Percentiles rank a stretch among this genome's conserved stretches.
phyloP scores from a whole-genome alignment of 2,329 filamentous ascomycete species.

The Fusarium falciforme region DNA sequence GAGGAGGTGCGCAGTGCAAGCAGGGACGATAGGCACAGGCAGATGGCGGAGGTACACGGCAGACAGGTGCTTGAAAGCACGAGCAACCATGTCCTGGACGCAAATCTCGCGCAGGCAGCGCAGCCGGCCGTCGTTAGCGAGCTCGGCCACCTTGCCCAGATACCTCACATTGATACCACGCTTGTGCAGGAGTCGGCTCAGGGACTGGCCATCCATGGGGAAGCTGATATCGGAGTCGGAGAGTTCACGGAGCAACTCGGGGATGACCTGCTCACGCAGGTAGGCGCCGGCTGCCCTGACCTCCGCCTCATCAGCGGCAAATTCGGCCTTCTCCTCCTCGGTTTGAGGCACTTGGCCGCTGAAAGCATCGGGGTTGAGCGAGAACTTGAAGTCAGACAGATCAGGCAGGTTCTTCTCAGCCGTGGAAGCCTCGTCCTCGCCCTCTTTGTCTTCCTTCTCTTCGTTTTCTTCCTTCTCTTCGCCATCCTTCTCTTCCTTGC shows the following conservation, averaged over 20 bases:
- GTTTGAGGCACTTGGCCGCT: constrained; percentile 92
- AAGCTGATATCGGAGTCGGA: constrained; percentile 95
- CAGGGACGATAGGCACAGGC: constrained; percentile 81
- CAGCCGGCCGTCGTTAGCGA: constrained; percentile 77
- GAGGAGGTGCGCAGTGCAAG: constrained; percentile 86
- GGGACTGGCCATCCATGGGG: constrained; percentile 96
- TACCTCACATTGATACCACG: constrained; percentile 97
- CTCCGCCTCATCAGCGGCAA: constrained; percentile 86
- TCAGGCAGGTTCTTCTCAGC: constrained; percentile 74
- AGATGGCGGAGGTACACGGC: constrained; percentile 83
- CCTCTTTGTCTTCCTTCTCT: constrained; percentile 43
- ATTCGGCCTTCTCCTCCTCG: constrained; percentile 87
- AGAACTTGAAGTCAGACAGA: constrained; percentile 85
- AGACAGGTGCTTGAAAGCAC: constrained; percentile 93
- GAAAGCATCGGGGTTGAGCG: constrained; percentile 95
- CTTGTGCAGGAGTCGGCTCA: constrained; percentile 91
- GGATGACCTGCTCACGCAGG: constrained; percentile 81
- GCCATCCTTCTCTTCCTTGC: constrained; percentile 47
- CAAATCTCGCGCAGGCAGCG: constrained; percentile 81
- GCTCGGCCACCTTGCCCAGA: constrained; percentile 82
- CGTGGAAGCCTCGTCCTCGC: constrained; percentile 43
- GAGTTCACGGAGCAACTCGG: constrained; percentile 87
- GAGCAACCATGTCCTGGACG: constrained; percentile 92
- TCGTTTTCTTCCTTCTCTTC: constrained; percentile 51
- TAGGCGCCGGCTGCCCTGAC: constrained; percentile 87